Conservation (phyloP, 345 rosid species). For the Theobroma cacao region DNA sequence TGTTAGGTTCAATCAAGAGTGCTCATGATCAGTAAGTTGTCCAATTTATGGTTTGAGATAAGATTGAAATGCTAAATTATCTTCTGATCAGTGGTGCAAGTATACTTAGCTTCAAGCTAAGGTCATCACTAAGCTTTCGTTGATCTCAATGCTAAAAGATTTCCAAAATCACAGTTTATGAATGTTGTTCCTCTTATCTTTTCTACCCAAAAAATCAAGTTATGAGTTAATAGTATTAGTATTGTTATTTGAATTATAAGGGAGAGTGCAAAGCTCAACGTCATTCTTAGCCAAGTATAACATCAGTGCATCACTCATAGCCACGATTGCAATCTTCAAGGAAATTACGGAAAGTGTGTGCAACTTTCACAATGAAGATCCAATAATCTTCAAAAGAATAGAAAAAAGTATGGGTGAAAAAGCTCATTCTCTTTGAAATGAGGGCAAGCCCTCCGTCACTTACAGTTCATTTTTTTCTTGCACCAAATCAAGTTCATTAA, state of each 20-base stretch:
- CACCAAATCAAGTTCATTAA: background rate
- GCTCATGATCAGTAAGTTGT: no score
- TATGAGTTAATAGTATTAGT: no score
- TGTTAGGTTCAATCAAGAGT: background rate
- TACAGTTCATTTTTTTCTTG: background rate
- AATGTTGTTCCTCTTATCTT: no score
- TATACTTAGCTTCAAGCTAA: background rate
- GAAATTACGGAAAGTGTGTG: background rate
- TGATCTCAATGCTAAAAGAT: no score
- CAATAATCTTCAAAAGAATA: background rate
- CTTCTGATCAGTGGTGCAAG: background rate
- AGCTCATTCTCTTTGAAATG: background rate
- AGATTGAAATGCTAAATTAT: background rate
- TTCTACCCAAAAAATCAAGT: no score
- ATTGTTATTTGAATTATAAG: no score
- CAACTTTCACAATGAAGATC: background rate
- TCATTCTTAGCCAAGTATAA: background rate
- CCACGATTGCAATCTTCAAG: background rate
- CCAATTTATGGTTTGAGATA: background rate
- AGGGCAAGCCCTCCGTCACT: background rate
- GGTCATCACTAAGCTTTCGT: no score
- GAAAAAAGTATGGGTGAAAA: background rate
- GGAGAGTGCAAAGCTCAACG: no score
- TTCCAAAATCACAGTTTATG: no score
- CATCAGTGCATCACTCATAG: background rate